Percentiles rank a stretch among this genome's conserved stretches.
Conservation (phyloP, 805 yeast genomes). For the Candida saitoana region DNA sequence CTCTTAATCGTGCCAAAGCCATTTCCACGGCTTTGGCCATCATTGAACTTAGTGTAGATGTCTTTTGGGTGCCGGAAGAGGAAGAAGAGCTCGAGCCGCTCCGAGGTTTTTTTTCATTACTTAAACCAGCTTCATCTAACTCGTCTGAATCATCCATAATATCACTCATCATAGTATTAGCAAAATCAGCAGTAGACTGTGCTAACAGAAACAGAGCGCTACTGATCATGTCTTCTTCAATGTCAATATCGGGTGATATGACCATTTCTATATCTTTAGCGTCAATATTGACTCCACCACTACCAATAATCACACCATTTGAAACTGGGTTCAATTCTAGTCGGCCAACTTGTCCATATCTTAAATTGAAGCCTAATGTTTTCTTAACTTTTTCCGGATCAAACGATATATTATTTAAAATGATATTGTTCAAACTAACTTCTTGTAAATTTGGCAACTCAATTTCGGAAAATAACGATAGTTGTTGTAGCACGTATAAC, state of each 20-base stretch:
- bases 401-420: slow-evolving; percentile 56
- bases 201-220: slow-evolving; percentile 52
- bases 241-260: slow-evolving; percentile 32
- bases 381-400: slow-evolving; percentile 65
- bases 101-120: slow-evolving; percentile 1
- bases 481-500: slow-evolving; percentile 74
- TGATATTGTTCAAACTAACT: slow-evolving; percentile 60
- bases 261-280: slow-evolving; percentile 51
- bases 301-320: slow-evolving; percentile 62
- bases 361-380: slow-evolving; percentile 58
- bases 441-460: slow-evolving; percentile 75
- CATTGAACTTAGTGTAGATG: slow-evolving; percentile 48
- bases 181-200: slow-evolving; percentile 72
- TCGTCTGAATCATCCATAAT: slow-evolving; percentile 16
- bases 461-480: slow-evolving; percentile 75
- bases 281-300: slow-evolving; percentile 67
- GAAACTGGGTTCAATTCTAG: slow-evolving; percentile 43
- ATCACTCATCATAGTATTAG: slow-evolving; percentile 50
- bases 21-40: slow-evolving; percentile 64
- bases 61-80: slow-evolving; percentile 15
- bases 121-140: not conserved
- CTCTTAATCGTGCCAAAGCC: slow-evolving; percentile 57
- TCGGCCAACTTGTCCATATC: slow-evolving; percentile 56
- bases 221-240: slow-evolving; percentile 24
- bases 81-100: slow-evolving; percentile 13